Percentiles rank a stretch among this genome's conserved stretches.
phyloP scores from a whole-genome alignment of 2,329 filamentous ascomycete species.

The Ascochyta rabiei region DNA sequence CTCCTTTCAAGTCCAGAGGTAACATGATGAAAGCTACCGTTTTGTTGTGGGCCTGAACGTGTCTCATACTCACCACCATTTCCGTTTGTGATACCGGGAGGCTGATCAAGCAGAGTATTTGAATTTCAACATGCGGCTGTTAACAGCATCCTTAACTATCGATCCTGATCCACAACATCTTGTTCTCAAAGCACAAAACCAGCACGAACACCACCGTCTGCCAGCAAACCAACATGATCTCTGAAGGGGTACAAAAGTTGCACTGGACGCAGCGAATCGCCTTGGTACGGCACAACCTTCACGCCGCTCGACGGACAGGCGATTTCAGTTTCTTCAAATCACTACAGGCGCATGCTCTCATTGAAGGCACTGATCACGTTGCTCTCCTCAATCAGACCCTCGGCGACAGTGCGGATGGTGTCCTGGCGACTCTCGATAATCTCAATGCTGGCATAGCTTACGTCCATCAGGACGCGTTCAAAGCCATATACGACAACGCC shows the following conservation, averaged over 20 bases:
- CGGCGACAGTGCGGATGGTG: conserved; percentile 51
- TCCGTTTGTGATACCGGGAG: not conserved
- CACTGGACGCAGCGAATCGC: conserved; percentile 56
- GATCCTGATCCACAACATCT: not conserved
- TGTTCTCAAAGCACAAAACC: not conserved
- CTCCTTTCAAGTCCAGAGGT: not conserved
- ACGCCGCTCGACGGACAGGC: conserved; percentile 51
- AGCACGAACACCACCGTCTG: not conserved
- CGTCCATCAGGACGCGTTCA: conserved; percentile 55
- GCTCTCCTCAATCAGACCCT: conserved; percentile 50
- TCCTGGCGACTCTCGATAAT: conserved; percentile 54
- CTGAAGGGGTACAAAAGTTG: conserved; percentile 41
- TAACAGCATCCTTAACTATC: not conserved
- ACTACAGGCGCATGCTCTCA: conserved; percentile 51
- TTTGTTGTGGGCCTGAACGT: not conserved
- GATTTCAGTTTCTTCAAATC: conserved; percentile 57
- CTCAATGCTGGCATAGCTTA: conserved; percentile 54
- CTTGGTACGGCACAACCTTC: conserved; percentile 53
- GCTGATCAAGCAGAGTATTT: not conserved
- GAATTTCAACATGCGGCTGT: not conserved
- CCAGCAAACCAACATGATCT: conserved; percentile 17
- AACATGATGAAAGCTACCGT: not conserved
- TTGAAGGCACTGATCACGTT: conserved; percentile 54
- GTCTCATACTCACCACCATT: conserved; percentile 1
- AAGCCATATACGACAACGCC: conserved; percentile 52